Conservation (phyloP, 1,284 basidiomycete genomes). For the Pascua sp. region DNA sequence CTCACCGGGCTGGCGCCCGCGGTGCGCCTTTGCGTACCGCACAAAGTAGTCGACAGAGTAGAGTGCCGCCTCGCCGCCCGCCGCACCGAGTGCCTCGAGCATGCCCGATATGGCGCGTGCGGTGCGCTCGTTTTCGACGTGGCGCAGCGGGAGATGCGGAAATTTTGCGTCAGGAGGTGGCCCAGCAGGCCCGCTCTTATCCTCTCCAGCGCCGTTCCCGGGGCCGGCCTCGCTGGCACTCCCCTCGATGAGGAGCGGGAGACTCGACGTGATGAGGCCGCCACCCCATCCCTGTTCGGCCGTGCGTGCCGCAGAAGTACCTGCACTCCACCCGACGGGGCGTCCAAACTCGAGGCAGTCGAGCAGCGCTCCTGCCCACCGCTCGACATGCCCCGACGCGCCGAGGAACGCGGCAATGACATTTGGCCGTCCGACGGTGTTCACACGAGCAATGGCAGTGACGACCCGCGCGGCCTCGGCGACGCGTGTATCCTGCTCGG, state of each 20-base stretch:
- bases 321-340: slow-evolving; percentile 55
- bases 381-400: slow-evolving; percentile 74
- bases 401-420: slow-evolving; percentile 66
- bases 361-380: slow-evolving; percentile 81
- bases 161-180: slow-evolving; percentile 18
- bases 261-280: slow-evolving; percentile 14
- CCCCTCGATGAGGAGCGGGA: slow-evolving; percentile 22
- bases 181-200: background rate
- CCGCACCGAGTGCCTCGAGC: slow-evolving; percentile 65
- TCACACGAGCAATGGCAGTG: slow-evolving; percentile 63
- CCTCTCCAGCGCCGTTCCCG: slow-evolving; percentile 5
- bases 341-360: slow-evolving; percentile 67
- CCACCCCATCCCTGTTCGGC: slow-evolving; percentile 50
- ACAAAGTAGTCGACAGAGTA: slow-evolving; percentile 79
- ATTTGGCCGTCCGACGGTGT: slow-evolving; percentile 40
- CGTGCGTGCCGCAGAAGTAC: slow-evolving; percentile 16
- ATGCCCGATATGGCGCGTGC: slow-evolving; percentile 61
- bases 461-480: slow-evolving; percentile 64
- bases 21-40: slow-evolving; percentile 53
- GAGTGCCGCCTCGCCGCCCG: slow-evolving; percentile 65
- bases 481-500: slow-evolving; percentile 67
- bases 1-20: slow-evolving; percentile 45
- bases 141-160: slow-evolving; percentile 56
- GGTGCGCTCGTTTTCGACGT: slow-evolving; percentile 60
- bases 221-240: slow-evolving; percentile 40